Evolutionary conservation across 768 basidiomycete species (phyloP), one percentile per base, ranked within the genome.

Genomic region (Paxillus rubicundulus): DNA sequence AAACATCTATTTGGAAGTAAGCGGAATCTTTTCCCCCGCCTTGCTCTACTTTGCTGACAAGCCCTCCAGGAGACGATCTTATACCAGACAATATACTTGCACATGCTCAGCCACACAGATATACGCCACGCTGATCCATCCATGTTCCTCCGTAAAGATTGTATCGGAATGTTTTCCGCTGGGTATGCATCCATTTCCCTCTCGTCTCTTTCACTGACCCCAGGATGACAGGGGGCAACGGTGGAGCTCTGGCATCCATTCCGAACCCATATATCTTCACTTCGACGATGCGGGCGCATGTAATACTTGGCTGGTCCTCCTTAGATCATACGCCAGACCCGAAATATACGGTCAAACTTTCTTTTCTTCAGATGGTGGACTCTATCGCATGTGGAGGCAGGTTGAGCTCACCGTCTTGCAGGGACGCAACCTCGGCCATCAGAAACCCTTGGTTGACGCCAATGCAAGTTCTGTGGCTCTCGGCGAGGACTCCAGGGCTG

Each of bases 381-480:
- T 87, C 10, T 92, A 89, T 69, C 84, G 92, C 49, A 87, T 93
- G 81, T 93, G 89, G 87, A 79, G 92, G 46, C 87, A 89, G 65
- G 77, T 93, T 20, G 82, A 89, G 56, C 72, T 93, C 21, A 79
- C 81, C 28, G 75, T 91, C 49, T 74, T 86, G 36, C 86, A 89
- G 69, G 90, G 84, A 12, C 82, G 89, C 37, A 84, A 85, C 61
- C 73, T 94, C 30, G 87, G 87, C 44, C 75, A 74, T 52, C 68
- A 73, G 39, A 80, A 73, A 16, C 65, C 72, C 4, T 61, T 72
- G 49, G 45, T 62, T 28, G 61, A 62, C 10, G 21, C 50, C 5
- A 49, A 54, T 45, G 55, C 69, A 36, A 72, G 67, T 33, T 52
- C 65, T 17, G 45, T 47, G 54, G 60, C 56, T 20, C 58, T 63